Conservation (phyloP, 1,284 basidiomycete species). For the Cutaneotrichosporon daszewskae region DNA sequence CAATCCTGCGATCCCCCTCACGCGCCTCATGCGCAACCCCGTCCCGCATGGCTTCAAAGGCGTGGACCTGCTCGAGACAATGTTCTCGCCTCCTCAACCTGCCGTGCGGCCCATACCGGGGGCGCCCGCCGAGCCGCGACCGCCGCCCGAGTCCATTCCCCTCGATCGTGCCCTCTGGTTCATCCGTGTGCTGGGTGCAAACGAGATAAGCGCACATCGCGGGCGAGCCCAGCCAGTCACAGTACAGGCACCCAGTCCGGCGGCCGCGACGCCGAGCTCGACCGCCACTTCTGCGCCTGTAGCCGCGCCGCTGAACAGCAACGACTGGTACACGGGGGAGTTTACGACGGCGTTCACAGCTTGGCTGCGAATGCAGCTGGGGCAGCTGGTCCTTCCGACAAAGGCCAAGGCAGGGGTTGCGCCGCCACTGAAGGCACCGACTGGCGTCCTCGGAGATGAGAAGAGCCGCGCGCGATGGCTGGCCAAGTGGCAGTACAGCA, state of each 20-base stretch:
- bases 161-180: conserved; percentile 91
- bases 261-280: conserved; percentile 33
- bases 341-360: conserved; percentile 81
- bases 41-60: conserved; percentile 92
- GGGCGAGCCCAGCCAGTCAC: conserved; percentile 30
- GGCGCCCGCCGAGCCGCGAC: conserved; percentile 4
- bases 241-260: conserved; percentile 31
- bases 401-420: conserved; percentile 64
- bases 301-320: conserved; percentile 55
- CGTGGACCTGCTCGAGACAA: conserved; percentile 79
- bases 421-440: conserved; percentile 19
- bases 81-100: conserved; percentile 53
- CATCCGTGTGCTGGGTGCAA: conserved; percentile 86
- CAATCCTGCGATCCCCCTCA: conserved; percentile 77
- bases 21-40: conserved; percentile 73
- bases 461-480: conserved; percentile 29
- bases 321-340: conserved; percentile 76
- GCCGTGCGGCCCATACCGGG: conserved; percentile 3
- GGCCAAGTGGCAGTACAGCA: conserved; percentile 44
- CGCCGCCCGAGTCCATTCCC: conserved; percentile 62
- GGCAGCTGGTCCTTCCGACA: conserved; percentile 74
- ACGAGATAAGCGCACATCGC: conserved; percentile 75
- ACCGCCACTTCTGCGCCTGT: conserved; percentile 38
- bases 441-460: conserved; percentile 51
- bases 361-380: conserved; percentile 85